Conservation (phyloP, 2,329 filamentous ascomycete species). For the Ophiosphaerella korrae region DNA sequence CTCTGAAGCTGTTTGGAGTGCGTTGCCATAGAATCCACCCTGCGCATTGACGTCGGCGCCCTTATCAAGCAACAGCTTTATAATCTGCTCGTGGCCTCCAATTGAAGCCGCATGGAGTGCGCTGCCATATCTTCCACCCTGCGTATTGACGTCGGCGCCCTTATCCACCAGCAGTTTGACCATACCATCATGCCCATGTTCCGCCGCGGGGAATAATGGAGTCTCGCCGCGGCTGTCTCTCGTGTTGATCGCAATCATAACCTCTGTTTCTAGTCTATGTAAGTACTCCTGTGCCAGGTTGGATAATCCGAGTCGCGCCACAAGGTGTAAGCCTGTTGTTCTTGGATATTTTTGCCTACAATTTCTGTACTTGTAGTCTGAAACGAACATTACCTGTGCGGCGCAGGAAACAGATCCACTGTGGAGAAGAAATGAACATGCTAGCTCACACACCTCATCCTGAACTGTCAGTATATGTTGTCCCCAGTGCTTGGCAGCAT, state of each 20-base stretch:
- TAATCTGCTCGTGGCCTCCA: neutral
- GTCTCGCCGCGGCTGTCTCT: conserved; percentile 10
- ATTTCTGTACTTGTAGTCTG: conserved; percentile 1
- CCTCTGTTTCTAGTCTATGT: conserved; percentile 2
- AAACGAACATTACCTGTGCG: conserved; percentile 11
- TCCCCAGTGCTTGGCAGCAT: conserved; percentile 34
- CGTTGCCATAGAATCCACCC: neutral
- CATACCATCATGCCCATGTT: conserved; percentile 12
- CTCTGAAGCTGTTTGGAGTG: neutral
- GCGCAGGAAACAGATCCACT: conserved; percentile 2
- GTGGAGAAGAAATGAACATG: neutral
- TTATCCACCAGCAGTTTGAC: conserved; percentile 14
- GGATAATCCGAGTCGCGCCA: conserved; percentile 15
- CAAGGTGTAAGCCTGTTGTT: conserved; percentile 11
- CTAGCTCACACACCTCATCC: conserved; percentile 6
- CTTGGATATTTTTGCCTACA: conserved; percentile 11
- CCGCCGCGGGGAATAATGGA: conserved; percentile 10
- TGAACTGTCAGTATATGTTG: conserved; percentile 21
- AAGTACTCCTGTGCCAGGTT: conserved; percentile 7
- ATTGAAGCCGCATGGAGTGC: conserved; percentile 1
- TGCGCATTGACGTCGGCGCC: neutral
- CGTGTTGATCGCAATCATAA: conserved; percentile 2
- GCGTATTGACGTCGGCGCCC: neutral
- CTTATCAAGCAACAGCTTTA: neutral
- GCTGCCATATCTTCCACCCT: neutral